Conservation (phyloP, 139 green algal species). For the Trebouxia sp. region DNA sequence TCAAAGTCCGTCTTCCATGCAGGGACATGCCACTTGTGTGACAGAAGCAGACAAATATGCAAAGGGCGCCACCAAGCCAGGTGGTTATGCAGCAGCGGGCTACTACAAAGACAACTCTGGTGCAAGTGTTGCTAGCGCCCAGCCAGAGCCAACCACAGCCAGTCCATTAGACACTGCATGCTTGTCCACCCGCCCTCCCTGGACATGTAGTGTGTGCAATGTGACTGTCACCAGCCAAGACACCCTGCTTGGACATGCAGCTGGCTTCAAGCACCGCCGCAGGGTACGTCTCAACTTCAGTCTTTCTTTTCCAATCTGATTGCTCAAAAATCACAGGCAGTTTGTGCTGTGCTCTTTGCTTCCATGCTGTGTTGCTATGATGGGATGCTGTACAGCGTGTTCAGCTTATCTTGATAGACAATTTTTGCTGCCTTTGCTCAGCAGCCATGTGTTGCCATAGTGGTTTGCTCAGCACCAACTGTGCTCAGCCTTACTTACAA, state of each 20-base stretch:
- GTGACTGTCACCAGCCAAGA: conserved; percentile 87
- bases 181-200: conserved; percentile 70
- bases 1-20: neutral
- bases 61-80: conserved; percentile 85
- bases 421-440: neutral
- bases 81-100: conserved; percentile 75
- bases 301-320: neutral
- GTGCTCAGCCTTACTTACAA: neutral
- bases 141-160: neutral
- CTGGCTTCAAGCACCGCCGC: conserved; percentile 82
- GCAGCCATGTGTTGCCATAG: too few relatives aligned
- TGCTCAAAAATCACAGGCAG: too few relatives aligned
- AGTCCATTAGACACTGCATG: conserved; percentile 62
- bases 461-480: neutral
- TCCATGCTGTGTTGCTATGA: too few relatives aligned
- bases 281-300: conserved; percentile 38
- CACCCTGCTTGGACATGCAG: conserved; percentile 80
- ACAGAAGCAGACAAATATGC: conserved; percentile 95
- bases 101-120: conserved; percentile 36
- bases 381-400: neutral
- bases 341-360: too few relatives aligned
- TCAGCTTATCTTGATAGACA: neutral
- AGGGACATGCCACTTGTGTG: conserved; percentile 82
- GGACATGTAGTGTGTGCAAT: conserved; percentile 85
- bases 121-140: neutral